Base-by-base conservation (phyloP, 2,329 filamentous ascomycete genomes). In the Thelonectria blattea region DNA sequence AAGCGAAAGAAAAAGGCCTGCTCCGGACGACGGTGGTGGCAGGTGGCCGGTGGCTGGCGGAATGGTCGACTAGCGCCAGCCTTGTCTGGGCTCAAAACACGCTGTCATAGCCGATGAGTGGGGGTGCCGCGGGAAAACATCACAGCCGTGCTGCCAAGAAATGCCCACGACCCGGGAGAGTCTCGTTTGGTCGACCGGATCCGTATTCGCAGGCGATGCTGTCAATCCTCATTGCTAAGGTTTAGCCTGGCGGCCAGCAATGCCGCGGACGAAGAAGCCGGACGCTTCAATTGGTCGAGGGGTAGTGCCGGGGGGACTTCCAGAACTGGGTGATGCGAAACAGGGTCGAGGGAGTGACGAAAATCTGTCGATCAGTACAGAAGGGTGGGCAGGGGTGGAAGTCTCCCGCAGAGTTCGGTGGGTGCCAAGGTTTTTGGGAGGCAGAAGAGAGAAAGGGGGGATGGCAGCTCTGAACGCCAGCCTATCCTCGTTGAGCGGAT, bases 341-440 rank as follows among this genome's bases (percentile, higher is more conserved):
- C 67, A 68, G 64, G 67, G 68, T 66, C 68, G 64, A 58, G 59
- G 61, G 60, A 62, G 52, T 68, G 63, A 67, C 59, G 62, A 65
- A 61, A 65, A 69, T 65, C 67, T 56, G 68, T 69, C 68, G 68
- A 71, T 71, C 68, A 58, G 53, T 61, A 51, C 57, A 67, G 59
- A 41, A 58, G 52, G 47, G 51, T 8, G 22, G 48, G 18, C 34
- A 52, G 46, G 45, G 49, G 50, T 45, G 34, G 34, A 49, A 46
- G 45, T 47, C 45, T 56, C 58, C 52, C 52, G 62, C 60, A 59
- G 55, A 45, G 60, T 56, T 65, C 27, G 62, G 52, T 58, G 54
- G 48, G 52, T 55, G 52, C 52, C 43, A 52, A 45, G 45, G 41
- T 42, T 12, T n/a, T 27, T 14, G 22, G 37, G 30, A 22, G 32